Conservation (phyloP, 495 filamentous ascomycete species). For the Barbatosphaeria neglecta region DNA sequence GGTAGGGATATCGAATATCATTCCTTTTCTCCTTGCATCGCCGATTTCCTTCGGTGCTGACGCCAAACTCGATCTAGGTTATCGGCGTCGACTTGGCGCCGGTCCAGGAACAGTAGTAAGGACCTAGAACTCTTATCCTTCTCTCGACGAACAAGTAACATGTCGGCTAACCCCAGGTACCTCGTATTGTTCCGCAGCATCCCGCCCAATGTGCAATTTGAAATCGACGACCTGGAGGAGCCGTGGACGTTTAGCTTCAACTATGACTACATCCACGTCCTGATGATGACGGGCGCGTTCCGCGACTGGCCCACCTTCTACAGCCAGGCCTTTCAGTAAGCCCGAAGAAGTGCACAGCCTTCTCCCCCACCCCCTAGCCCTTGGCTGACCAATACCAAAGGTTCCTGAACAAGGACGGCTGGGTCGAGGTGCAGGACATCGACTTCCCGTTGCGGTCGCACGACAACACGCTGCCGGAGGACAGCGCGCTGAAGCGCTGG, state of each 20-base stretch:
- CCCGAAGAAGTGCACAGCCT: slow-evolving; percentile 36
- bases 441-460: slow-evolving; percentile 5
- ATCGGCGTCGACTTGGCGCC: slow-evolving; percentile 1
- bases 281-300: slow-evolving; percentile 31
- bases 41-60: background rate
- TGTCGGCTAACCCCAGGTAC: too few species aligned
- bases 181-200: too few species aligned
- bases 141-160: too few species aligned
- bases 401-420: slow-evolving; percentile 28
- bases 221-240: slow-evolving; percentile 37
- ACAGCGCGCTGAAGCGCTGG: slow-evolving; percentile 3
- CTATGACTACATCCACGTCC: slow-evolving; percentile 36
- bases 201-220: slow-evolving; percentile 31
- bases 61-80: background rate
- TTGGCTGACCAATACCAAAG: background rate
- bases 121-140: too few species aligned
- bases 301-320: slow-evolving; percentile 29
- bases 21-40: background rate
- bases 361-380: background rate
- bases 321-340: slow-evolving; percentile 22
- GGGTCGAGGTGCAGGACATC: slow-evolving; percentile 34
- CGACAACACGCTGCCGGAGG: slow-evolving; percentile 1
- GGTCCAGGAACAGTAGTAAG: slow-evolving; percentile 1
- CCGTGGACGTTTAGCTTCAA: slow-evolving; percentile 25
- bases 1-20: too few species aligned